These are phyloP conservation scores for Hydrangea macrophylla DNA, from an alignment of 148 eudicot genomes.

Conservation along the genomic window DNA sequence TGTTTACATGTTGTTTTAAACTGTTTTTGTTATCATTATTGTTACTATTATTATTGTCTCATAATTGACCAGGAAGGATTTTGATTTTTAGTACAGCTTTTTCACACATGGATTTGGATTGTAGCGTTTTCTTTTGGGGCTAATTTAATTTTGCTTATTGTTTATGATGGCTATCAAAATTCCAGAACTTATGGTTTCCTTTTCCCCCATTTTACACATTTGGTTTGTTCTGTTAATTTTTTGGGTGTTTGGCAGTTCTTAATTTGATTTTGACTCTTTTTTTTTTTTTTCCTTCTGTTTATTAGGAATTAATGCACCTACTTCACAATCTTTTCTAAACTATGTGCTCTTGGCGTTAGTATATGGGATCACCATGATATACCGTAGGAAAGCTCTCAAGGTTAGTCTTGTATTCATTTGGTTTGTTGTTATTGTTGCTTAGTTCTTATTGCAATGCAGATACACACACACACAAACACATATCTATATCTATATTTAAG, in stretches of 20 bases:
- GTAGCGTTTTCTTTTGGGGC: background rate
- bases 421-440: background rate
- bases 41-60: background rate
- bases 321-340: constrained; percentile 77
- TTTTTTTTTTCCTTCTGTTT: background rate
- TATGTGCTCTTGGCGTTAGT: constrained; percentile 68
- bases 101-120: background rate
- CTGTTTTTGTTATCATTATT: too few species aligned
- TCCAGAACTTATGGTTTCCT: background rate
- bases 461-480: too few species aligned
- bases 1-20: background rate
- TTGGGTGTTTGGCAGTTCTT: background rate
- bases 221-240: constrained; percentile 1
- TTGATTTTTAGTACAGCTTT: background rate
- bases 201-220: background rate
- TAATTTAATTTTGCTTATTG: background rate
- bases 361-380: constrained; percentile 49
- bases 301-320: constrained; percentile 82
- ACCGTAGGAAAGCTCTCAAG: constrained; percentile 57
- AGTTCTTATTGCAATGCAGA: background rate
- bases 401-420: constrained; percentile 24
- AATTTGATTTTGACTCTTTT: background rate
- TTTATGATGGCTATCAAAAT: background rate
- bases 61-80: background rate
- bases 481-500: background rate